Base-by-base conservation (phyloP, 2,329 filamentous ascomycete genomes). In the Cordyceps cateniannulata region DNA sequence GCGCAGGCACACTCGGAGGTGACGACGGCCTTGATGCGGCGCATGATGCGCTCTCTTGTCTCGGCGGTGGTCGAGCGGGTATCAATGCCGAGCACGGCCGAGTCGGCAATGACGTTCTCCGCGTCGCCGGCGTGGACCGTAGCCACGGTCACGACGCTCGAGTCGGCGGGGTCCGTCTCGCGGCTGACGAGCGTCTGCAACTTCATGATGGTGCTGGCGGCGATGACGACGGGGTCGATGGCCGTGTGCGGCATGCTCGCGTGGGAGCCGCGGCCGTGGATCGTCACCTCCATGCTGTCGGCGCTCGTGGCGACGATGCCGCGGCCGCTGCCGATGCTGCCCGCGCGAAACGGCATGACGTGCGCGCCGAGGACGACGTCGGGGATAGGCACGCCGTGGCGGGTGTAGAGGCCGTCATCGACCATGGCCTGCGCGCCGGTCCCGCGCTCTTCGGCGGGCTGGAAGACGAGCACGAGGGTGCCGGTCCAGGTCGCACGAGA, bases 401-500 rank as follows among this genome's bases (percentile, higher is more conserved):
- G 62, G 1, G 65, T 65, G 52, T 71, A 76, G 3, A 76, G 66
- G 0, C 73, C 75, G 16, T 72, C 73, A 1, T 76, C 72, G 0
- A 75, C 67, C 74, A 77, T 76, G 7, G 67, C 68, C 20, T 70
- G 65, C 0, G 87, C 87, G 0, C 87, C 87, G 0, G 75, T 78
- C 0, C 81, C 85, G 1, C 81, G 76, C 69, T 90, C 87, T 68
- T 90, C 87, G 1, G 82, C 81, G 0, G 87, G 87, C 66, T 90
- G 88, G 69, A 90, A 90, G 3, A 85, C 70, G 7, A 87, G 69
- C 5, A 90, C 72, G 22, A 90, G 66, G 0, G 85, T 89, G 0
- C 87, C 87, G 10, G 69, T 74, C 87, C 87, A 90, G 0, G 63
- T 35, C 0, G 76, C 65, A n/a, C 70, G 75, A 0, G 73, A 69